Base-by-base conservation (phyloP, 1,139 yeast genomes). In the Geotrichum citri-aurantii region DNA sequence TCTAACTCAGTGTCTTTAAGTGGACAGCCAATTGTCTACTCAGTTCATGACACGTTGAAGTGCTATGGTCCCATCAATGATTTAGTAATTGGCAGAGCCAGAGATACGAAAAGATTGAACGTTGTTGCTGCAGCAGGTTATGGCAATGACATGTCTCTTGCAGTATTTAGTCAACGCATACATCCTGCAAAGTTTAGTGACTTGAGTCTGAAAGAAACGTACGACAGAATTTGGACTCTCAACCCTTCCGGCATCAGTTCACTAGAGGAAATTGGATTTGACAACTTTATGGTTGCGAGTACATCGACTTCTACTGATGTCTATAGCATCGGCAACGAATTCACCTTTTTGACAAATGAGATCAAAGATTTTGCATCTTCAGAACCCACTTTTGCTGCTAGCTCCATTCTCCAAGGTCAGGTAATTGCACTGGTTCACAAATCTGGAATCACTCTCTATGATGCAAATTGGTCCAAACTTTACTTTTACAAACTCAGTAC, bases 31-130 rank as follows among this genome's bases (percentile, higher is more conserved):
- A 53, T 69, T 19, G 59, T 56, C 14, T 64, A 72, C 27, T 50
- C 61, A 5, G 61, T 77, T 12, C 75, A 80, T 49, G 96, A 90
- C 64, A 73, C 74, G 2, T 72, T 92, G 26, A 69, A 79, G 2
- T 88, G 86, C 65, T 78, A 82, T 65, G 97, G 97, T 0, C 96
- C 97, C 0, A 77, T 88, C 12, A 79, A 89, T 1, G 82, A 85
- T 52, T 79, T 91, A 64, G 79, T 91, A 0, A 69, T 86, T 48
- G 96, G 95, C 50, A 76, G 81, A 0, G 87, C 87, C 66, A 95
- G 95, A 0, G 85, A 84, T 62, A 77, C 72, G 61, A 77, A 80
- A 66, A 74, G 60, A 8, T 63, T 81, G 11, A 86, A 90, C 1
- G 79, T 91, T 3, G 81, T 89, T 6, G 83, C 87, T 0, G 81